These are phyloP conservation scores for Eucalyptus pumila DNA, from an alignment of 345 rosid species.

Conservation along the genomic window DNA sequence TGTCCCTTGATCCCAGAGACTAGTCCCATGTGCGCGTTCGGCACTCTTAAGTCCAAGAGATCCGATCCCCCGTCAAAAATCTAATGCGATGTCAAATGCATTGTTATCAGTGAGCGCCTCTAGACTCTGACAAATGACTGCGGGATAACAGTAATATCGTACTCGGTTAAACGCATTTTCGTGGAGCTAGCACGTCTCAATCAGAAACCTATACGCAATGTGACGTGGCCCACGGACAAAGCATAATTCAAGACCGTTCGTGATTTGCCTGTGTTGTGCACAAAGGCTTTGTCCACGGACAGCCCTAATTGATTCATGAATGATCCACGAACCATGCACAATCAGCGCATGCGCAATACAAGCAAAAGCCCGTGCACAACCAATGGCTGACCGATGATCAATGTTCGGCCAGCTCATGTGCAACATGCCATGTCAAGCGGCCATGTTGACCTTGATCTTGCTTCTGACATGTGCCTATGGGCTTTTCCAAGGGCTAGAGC, in stretches of 20 bases:
- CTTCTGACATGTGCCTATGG: no score
- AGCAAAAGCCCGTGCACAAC: accelerated
- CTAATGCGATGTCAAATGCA: neutral
- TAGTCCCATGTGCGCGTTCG: neutral
- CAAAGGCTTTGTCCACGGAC: accelerated
- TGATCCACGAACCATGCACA: no score
- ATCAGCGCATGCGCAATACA: accelerated
- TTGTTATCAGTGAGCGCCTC: neutral
- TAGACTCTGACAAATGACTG: neutral
- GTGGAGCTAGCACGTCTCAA: neutral
- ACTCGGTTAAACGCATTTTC: neutral
- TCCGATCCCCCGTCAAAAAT: neutral
- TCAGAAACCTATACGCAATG: neutral
- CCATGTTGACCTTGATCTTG: no score
- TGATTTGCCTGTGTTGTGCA: no score
- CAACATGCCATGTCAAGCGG: accelerated
- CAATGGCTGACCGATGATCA: accelerated
- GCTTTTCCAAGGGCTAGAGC: no score
- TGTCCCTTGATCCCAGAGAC: neutral
- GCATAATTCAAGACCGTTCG: accelerated
- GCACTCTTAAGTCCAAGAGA: neutral
- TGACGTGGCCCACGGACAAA: accelerated
- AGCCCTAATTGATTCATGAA: no score
- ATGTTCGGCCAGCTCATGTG: no score
- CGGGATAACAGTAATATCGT: neutral